Percentiles rank a stretch among this genome's conserved stretches.
phyloP scores from a whole-genome alignment of 345 rosid genomes.

The Geranium brycei region DNA sequence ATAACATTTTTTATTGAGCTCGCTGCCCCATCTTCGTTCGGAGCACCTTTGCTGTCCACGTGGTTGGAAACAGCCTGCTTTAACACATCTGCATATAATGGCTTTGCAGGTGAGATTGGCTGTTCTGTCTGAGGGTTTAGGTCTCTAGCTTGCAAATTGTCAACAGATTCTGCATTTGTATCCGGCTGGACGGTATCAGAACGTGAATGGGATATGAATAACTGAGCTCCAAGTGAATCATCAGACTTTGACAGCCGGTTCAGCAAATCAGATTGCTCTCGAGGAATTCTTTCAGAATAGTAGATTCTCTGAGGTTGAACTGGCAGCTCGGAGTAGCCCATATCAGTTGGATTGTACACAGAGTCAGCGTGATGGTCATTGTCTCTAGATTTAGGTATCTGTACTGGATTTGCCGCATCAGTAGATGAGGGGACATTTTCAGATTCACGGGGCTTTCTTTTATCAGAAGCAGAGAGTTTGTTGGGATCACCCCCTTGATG shows the following conservation, averaged over 20 bases:
- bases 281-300: conserved; percentile 61
- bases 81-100: conserved; percentile 20
- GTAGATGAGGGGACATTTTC: conserved; percentile 24
- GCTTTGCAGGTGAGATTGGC: conserved; percentile 12
- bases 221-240: conserved; percentile 56
- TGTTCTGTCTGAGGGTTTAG: conserved; percentile 14
- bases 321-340: conserved; percentile 37
- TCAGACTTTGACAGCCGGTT: conserved; percentile 66
- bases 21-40: conserved; percentile 19
- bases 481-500: conserved; percentile 25
- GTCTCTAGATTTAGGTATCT: no score
- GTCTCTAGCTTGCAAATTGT: conserved; percentile 18
- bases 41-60: conserved; percentile 14
- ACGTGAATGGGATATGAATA: conserved; percentile 38
- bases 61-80: conserved; percentile 21
- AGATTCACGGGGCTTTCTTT: conserved; percentile 19
- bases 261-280: conserved; percentile 52
- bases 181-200: conserved; percentile 29
- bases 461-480: conserved; percentile 9
- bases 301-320: conserved; percentile 43
- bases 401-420: conserved; percentile 8
- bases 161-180: conserved; percentile 29
- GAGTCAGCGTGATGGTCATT: conserved; percentile 18
- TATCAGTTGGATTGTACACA: conserved; percentile 37
- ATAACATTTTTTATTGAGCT: conserved; percentile 19